These are phyloP conservation scores for Solanum phureja DNA, from an alignment of 257 asterid species.

Conservation along the genomic window DNA sequence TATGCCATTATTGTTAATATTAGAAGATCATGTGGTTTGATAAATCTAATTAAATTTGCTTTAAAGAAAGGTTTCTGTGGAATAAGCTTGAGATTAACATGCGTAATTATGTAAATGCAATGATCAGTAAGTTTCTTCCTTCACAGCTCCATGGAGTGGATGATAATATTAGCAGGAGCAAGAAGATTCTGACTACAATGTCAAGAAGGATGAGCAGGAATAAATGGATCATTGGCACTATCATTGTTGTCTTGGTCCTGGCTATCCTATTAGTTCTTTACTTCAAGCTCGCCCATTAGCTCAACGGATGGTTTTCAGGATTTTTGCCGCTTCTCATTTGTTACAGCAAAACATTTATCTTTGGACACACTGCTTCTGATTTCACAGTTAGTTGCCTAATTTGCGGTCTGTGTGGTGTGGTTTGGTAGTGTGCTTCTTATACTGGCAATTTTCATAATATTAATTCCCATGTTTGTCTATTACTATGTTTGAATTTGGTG, in stretches of 20 bases:
- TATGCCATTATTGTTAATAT: neutral
- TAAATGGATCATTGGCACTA: conserved; percentile 53
- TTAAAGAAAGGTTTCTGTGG: neutral
- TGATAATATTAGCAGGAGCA: conserved; percentile 63
- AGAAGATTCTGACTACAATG: conserved; percentile 54
- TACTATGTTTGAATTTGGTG: neutral
- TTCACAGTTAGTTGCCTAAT: neutral
- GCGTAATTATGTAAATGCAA: neutral
- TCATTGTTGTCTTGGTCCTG: conserved; percentile 37
- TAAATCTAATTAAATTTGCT: neutral
- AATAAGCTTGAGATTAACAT: neutral
- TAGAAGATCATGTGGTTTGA: neutral
- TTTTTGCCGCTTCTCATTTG: neutral
- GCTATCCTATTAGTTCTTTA: conserved; percentile 55
- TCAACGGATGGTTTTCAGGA: neutral
- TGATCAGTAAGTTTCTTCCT: neutral
- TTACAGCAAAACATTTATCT: neutral
- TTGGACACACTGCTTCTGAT: neutral
- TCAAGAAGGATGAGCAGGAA: conserved; percentile 77
- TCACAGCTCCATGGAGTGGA: conserved; percentile 80
- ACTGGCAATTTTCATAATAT: neutral
- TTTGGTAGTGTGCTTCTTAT: neutral
- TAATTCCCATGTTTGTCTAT: neutral
- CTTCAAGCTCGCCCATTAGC: conserved; percentile 51
- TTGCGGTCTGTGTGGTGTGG: neutral